phyloP scores from a whole-genome alignment of 2,329 filamentous ascomycete genomes.

The Podosphaera aphanis region DNA sequence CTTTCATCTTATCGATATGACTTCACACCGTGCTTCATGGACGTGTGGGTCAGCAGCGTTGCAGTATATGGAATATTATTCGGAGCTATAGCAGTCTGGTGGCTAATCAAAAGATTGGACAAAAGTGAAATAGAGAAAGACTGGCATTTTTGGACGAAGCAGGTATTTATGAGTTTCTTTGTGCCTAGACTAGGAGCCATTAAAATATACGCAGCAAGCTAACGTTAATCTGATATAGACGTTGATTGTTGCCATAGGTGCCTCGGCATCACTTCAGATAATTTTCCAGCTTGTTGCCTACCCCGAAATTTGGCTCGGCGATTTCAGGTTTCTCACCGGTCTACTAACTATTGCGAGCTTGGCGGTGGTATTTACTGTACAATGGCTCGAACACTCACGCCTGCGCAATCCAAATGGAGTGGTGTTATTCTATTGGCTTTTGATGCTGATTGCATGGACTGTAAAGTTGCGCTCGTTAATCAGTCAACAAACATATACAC shows the following conservation, averaged over 20 bases:
- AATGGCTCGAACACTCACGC: slow-evolving; percentile 48
- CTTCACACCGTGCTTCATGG: slow-evolving; percentile 92
- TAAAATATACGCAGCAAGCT: neutral
- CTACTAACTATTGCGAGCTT: slow-evolving; percentile 36
- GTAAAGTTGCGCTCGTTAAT: slow-evolving; percentile 48
- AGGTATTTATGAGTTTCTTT: slow-evolving; percentile 30
- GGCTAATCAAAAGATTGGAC: slow-evolving; percentile 47
- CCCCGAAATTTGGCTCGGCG: slow-evolving; percentile 33
- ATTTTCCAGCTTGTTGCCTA: slow-evolving; percentile 36
- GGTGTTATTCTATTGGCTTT: slow-evolving; percentile 51
- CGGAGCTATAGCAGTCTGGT: slow-evolving; percentile 58
- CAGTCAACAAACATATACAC: slow-evolving; percentile 30
- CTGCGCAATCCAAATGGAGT: slow-evolving; percentile 47
- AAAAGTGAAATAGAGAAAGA: slow-evolving; percentile 50
- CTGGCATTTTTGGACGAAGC: slow-evolving; percentile 80
- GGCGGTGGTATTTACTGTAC: slow-evolving; percentile 37
- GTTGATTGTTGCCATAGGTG: slow-evolving; percentile 32
- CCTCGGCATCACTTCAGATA: slow-evolving; percentile 34
- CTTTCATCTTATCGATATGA: slow-evolving; percentile 72
- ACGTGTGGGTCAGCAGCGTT: slow-evolving; percentile 63
- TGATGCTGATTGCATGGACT: slow-evolving; percentile 37
- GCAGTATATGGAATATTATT: slow-evolving; percentile 57
- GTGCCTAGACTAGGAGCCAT: neutral
- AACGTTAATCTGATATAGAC: slow-evolving; percentile 18
- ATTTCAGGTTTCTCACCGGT: slow-evolving; percentile 51